Base-by-base conservation (phyloP, 129 eudicot species). In the Pulicaria dysenterica region DNA sequence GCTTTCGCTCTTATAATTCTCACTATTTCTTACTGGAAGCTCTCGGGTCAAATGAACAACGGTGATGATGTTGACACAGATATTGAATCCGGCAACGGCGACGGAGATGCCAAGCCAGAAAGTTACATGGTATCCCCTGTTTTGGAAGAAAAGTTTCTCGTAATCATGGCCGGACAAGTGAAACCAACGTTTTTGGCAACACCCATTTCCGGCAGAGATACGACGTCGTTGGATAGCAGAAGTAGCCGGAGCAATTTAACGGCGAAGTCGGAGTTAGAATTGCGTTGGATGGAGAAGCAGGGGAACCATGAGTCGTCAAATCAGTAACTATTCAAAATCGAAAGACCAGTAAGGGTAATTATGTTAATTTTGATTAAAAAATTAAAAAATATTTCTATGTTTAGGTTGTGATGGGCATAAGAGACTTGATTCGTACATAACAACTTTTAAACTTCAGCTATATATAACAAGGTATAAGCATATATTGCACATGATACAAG, bases 21-120 rank as follows among this genome's bases (percentile, higher is more conserved):
- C 62, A 86, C 92, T 0, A 86, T 81, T 67, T 89, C 96, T 53
- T 89, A 86, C 81, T 86, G 91, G 87, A 89, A 86, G 62, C 84
- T 86, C 53, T 82, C 89, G 37, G 76, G 74, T n/a, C 58, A 77
- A 59, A 78, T 72, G 3, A 78, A 73, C 31, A 54, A 50, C 39
- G 7, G 3, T 1, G 41, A 39, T 5, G 76, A 71, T 10, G 75
- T 39, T 3, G 84, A 75, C 13, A 55, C 81, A 44, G 86, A 85
- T 51, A 64, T 85, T 3, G 88, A 88, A 62, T 77, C 85, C 9
- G 85, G 80, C 10, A 68, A 58, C 16, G 43, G 14, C 19, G 64
- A 51, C 34, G 76, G 63, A 15, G 62, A 58, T 70, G 50, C 47
- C 41, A 73, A 67, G 37, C 67, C 55, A 12, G 79, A 44, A 11